These are phyloP conservation scores for Phaeophleospora eucalypticola DNA, from an alignment of 2,329 filamentous ascomycete species.

Conservation along the genomic window DNA sequence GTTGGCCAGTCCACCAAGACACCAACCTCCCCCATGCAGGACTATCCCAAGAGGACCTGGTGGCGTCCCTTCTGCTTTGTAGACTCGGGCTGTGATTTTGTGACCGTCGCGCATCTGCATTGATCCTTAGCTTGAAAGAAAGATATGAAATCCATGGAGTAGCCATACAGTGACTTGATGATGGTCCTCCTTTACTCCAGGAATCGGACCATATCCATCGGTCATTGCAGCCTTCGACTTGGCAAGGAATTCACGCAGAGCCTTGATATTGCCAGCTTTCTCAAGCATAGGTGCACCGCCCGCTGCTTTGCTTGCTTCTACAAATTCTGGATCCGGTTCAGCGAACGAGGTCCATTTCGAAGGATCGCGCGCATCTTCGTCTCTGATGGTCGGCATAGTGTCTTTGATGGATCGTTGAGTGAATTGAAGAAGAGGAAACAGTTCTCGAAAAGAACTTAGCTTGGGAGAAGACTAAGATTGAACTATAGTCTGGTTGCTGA, in stretches of 20 bases:
- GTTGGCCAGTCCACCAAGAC: slow-evolving; percentile 37
- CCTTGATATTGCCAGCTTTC: slow-evolving; percentile 20
- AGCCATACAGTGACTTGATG: slow-evolving; percentile 29
- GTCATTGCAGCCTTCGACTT: slow-evolving; percentile 16
- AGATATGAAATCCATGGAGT: background rate
- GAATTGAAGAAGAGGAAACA: too few species aligned
- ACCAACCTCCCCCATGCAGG: slow-evolving; percentile 46
- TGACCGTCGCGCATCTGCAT: slow-evolving; percentile 31
- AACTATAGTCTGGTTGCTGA: too few species aligned
- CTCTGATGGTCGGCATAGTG: background rate
- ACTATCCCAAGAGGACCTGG: slow-evolving; percentile 34
- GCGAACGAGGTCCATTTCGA: slow-evolving; percentile 21
- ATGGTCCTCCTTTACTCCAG: slow-evolving; percentile 38
- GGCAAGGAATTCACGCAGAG: slow-evolving; percentile 20
- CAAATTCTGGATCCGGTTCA: slow-evolving; percentile 25
- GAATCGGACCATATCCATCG: slow-evolving; percentile 9
- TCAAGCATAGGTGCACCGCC: slow-evolving; percentile 26
- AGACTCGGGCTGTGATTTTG: slow-evolving; percentile 30
- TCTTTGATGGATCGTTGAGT: background rate
- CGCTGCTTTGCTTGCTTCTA: slow-evolving; percentile 18
- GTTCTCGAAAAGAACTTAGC: too few species aligned
- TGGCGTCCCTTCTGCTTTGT: slow-evolving; percentile 22
- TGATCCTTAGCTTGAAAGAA: background rate
- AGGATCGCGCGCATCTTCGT: slow-evolving; percentile 9
- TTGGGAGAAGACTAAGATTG: too few species aligned